A percentile compares a stretch with the other conserved stretches of the same genome.
phyloP scores from a whole-genome alignment of 768 basidiomycete species.

The Lactarius hatsudake region DNA sequence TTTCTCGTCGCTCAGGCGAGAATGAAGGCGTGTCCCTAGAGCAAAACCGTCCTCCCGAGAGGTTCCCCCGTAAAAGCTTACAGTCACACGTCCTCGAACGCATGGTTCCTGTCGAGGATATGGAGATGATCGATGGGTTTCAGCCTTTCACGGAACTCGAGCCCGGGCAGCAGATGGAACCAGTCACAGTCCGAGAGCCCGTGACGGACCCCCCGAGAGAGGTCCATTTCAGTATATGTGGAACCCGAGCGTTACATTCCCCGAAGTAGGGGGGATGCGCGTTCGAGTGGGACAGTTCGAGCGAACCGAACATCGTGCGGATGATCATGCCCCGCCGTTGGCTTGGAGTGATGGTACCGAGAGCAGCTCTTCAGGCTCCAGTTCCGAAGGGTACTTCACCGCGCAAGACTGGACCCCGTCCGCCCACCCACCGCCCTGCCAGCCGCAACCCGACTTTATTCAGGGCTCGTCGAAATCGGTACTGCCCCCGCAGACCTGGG shows the following conservation, averaged over 20 bases:
- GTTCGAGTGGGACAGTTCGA: slow-evolving; percentile 22
- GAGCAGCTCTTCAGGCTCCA: background rate
- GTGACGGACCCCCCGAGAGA: background rate
- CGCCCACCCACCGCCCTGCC: background rate
- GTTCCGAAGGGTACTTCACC: slow-evolving; percentile 16
- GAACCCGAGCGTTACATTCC: slow-evolving; percentile 13
- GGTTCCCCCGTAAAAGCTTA: slow-evolving; percentile 2
- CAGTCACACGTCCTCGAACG: slow-evolving; percentile 9
- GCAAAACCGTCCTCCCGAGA: background rate
- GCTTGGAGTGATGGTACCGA: background rate
- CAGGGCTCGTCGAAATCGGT: slow-evolving; percentile 15
- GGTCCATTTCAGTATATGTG: slow-evolving; percentile 4
- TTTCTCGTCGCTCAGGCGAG: background rate
- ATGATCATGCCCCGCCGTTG: background rate
- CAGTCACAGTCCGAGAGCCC: slow-evolving; percentile 14
- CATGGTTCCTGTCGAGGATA: slow-evolving; percentile 23
- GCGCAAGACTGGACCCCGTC: slow-evolving; percentile 11
- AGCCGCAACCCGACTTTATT: slow-evolving; percentile 13
- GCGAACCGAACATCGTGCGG: background rate
- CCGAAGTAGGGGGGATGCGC: slow-evolving; percentile 19
- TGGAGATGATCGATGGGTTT: slow-evolving; percentile 20
- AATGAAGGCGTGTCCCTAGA: background rate
- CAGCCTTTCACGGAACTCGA: slow-evolving; percentile 21
- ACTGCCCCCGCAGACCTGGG: background rate
- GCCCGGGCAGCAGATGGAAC: background rate